Conservation (phyloP, 345 rosid species). For the Mallotus nudiflorus region DNA sequence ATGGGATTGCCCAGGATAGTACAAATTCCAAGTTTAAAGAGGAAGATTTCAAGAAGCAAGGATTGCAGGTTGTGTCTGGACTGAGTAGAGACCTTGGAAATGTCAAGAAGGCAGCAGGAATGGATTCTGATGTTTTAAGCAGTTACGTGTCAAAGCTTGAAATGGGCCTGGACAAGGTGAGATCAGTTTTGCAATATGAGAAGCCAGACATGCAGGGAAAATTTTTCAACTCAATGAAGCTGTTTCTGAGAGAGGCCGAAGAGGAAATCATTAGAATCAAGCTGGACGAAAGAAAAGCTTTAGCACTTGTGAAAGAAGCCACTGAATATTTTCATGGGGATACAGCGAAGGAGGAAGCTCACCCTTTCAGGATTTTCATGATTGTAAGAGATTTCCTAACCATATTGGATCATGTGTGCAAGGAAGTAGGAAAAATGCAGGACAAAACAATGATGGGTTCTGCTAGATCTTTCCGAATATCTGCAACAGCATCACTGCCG, state of each 20-base stretch:
- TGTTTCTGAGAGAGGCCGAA: slow-evolving; percentile 73
- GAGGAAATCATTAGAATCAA: slow-evolving; percentile 71
- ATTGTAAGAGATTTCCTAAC: slow-evolving; percentile 86
- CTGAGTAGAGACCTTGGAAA: slow-evolving; percentile 77
- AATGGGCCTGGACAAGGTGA: slow-evolving; percentile 75
- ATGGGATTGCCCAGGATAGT: slow-evolving; percentile 39
- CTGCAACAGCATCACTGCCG: slow-evolving; percentile 72
- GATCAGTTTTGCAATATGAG: slow-evolving; percentile 67
- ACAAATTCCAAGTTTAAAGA: slow-evolving; percentile 34
- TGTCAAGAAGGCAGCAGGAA: slow-evolving; percentile 91
- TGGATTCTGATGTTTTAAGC: slow-evolving; percentile 91
- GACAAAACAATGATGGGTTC: slow-evolving; percentile 74
- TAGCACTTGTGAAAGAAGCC: slow-evolving; percentile 82
- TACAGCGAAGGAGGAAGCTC: slow-evolving; percentile 88
- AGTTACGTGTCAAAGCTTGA: slow-evolving; percentile 86
- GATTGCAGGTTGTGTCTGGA: slow-evolving; percentile 87
- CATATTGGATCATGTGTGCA: slow-evolving; percentile 84
- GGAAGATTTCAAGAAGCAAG: slow-evolving; percentile 80
- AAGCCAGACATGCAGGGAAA: slow-evolving; percentile 59
- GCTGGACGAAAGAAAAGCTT: slow-evolving; percentile 69
- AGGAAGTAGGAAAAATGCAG: slow-evolving; percentile 87
- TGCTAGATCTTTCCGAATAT: slow-evolving; percentile 83
- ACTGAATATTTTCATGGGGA: slow-evolving; percentile 92
- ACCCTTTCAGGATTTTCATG: slow-evolving; percentile 84
- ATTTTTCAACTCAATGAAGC: slow-evolving; percentile 69